Conservation (phyloP, 495 filamentous ascomycete species). For the Immersiella caudata region DNA sequence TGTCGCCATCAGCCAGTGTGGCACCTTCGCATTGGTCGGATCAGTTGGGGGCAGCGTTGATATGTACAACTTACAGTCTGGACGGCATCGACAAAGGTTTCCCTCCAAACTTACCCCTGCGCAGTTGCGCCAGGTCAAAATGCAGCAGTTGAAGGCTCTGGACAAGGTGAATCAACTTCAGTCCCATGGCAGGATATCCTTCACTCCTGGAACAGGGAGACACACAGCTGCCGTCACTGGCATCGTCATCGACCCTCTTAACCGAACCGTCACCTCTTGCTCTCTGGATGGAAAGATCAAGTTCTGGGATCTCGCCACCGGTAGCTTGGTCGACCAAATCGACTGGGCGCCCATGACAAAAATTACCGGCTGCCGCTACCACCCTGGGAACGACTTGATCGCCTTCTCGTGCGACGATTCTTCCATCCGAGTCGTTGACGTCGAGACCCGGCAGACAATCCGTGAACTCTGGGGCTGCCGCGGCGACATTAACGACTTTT, state of each 20-base stretch:
- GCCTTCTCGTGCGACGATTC: slow-evolving; percentile 89
- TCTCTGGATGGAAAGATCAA: slow-evolving; percentile 93
- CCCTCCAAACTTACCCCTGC: slow-evolving; percentile 68
- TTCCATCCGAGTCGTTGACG: slow-evolving; percentile 84
- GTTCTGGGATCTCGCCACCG: slow-evolving; percentile 93
- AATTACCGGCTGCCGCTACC: slow-evolving; percentile 75
- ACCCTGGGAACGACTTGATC: slow-evolving; percentile 79
- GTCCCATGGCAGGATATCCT: slow-evolving; percentile 41
- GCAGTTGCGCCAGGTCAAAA: slow-evolving; percentile 63
- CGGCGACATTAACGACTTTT: slow-evolving; percentile 81
- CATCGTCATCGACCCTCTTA: slow-evolving; percentile 79
- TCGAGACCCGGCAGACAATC: slow-evolving; percentile 85
- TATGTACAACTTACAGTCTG: slow-evolving; percentile 96
- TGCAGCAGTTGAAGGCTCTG: slow-evolving; percentile 54
- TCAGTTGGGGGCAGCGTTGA: slow-evolving; percentile 80
- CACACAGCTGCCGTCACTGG: slow-evolving; percentile 86
- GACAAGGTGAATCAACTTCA: slow-evolving; percentile 54
- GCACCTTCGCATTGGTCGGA: slow-evolving; percentile 91
- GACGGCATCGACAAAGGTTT: slow-evolving; percentile 80
- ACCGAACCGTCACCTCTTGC: slow-evolving; percentile 80
- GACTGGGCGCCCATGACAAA: slow-evolving; percentile 83
- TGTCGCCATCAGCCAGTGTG: slow-evolving; percentile 86
- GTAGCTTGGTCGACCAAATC: slow-evolving; percentile 75
- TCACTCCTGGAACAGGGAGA: slow-evolving; percentile 57
- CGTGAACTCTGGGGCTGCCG: slow-evolving; percentile 90